Evolutionary conservation across 176 grass and related monocot genomes (phyloP).

Genomic region (Themeda triandra): DNA sequence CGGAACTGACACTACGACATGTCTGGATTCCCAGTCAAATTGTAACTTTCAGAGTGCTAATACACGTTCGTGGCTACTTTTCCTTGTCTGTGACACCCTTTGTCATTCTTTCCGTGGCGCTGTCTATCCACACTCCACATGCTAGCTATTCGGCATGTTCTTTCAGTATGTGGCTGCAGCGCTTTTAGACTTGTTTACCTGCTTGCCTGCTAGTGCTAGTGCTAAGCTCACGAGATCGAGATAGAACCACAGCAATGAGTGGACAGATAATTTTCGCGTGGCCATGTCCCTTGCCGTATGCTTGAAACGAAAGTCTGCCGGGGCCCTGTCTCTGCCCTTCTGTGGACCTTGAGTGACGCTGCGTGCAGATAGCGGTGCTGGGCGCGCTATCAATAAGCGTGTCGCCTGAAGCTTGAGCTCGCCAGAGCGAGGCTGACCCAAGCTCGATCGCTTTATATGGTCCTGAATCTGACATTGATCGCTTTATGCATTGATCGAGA

Average conservation of each 20-base stretch:
- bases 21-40: not conserved
- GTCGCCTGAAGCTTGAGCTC: too few relatives aligned
- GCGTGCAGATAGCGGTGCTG: too few relatives aligned
- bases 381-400: too few relatives aligned
- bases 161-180: not conserved
- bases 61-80: not conserved
- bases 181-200: not conserved
- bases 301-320: not conserved
- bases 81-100: not conserved
- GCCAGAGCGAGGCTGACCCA: too few relatives aligned
- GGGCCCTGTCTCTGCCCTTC: not conserved
- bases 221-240: too few relatives aligned
- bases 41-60: not conserved
- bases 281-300: not conserved
- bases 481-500: conserved; percentile 49
- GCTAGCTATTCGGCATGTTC: not conserved
- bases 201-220: not conserved
- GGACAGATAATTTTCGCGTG: not conserved
- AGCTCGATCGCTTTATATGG: too few relatives aligned
- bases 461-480: not conserved
- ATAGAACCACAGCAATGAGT: not conserved
- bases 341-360: not conserved
- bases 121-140: not conserved
- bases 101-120: not conserved
- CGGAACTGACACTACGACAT: not conserved